Evolutionary conservation across 768 basidiomycete species (phyloP), one percentile per base, ranked within the genome.

Genomic region (Cystofilobasidium bisporidii): DNA sequence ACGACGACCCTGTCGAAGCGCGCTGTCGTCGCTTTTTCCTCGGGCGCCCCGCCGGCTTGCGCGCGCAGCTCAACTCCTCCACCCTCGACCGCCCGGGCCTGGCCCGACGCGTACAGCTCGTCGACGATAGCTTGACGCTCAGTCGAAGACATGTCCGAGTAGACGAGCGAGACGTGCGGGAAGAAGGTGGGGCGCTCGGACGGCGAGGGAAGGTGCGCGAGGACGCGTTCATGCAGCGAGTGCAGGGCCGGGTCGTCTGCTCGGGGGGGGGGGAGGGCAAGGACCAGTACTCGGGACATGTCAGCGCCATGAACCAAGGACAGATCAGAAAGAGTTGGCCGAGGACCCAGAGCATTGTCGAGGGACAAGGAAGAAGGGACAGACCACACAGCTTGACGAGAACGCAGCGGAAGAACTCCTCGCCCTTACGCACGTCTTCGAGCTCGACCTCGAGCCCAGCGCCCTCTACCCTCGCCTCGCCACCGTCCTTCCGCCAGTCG

Each of bases 101-200:
- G 38, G 18, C 60, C 55, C 0, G 45, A 17, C 9, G 28, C 41
- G 22, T 63, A 67, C 15, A 67, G 60, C 3, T 33, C 26, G 6
- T 28, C 38, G 0, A 67, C 66, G 12, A 62, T 56, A 11, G 33
- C 18, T 26, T 67, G 32, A 0, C 66, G 60, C 6, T 67, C 66
- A 3, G 28, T 33, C 8, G 47, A 33, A 32, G 66, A 20, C 24
- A 67, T 57, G 55, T 62, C 48, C 24, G 53, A 57, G 66, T 67
- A 67, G n/a, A 67, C 22, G 22, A 67, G 61, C 18, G 66, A 67
- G 18, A 67, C 36, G 38, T 67, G 66, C 0, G 66, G 66, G 55
- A 55, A 63, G 32, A 40, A 67, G 38, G 43, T 53, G 8, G 57
- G 56, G 3, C 66, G 61, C 41, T 67, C 66, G 15, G 66, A 32